Conservation (phyloP, 306 rosid genomes). For the Erythrophleum fordii region DNA sequence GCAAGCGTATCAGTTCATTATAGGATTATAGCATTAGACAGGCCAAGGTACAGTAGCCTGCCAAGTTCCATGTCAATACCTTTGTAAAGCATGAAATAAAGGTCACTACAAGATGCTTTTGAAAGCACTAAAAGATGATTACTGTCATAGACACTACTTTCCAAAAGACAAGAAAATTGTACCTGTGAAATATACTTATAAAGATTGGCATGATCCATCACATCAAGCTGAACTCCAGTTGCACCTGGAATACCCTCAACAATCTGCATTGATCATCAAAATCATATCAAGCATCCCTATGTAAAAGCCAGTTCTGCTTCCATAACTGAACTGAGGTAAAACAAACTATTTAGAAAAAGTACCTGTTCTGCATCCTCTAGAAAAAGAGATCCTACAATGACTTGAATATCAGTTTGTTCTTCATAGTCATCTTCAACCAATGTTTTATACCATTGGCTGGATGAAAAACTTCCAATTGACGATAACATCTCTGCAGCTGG, state of each 20-base stretch:
- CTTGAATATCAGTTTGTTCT: slow-evolving; percentile 69
- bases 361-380: slow-evolving; percentile 93
- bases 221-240: slow-evolving; percentile 78
- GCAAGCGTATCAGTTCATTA: slow-evolving; percentile 4
- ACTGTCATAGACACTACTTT: slow-evolving; percentile 20
- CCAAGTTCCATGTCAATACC: slow-evolving; percentile 26
- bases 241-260: slow-evolving; percentile 81
- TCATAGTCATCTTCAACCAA: slow-evolving; percentile 61
- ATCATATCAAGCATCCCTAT: slow-evolving; percentile 39
- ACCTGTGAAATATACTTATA: slow-evolving; percentile 72
- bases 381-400: slow-evolving; percentile 90
- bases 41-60: not conserved
- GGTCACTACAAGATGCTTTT: slow-evolving; percentile 22
- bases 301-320: slow-evolving; percentile 37
- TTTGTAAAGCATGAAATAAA: not conserved
- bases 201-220: slow-evolving; percentile 64
- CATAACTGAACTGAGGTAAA: slow-evolving; percentile 17
- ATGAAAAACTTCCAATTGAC: slow-evolving; percentile 61
- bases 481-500: slow-evolving; percentile 88
- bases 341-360: slow-evolving; percentile 37
- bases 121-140: slow-evolving; percentile 8
- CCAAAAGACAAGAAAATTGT: slow-evolving; percentile 27
- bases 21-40: slow-evolving; percentile 1
- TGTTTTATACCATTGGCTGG: slow-evolving; percentile 52
- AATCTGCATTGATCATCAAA: slow-evolving; percentile 58